phyloP scores from a whole-genome alignment of 306 rosid genomes.

The Quercus mongolica region DNA sequence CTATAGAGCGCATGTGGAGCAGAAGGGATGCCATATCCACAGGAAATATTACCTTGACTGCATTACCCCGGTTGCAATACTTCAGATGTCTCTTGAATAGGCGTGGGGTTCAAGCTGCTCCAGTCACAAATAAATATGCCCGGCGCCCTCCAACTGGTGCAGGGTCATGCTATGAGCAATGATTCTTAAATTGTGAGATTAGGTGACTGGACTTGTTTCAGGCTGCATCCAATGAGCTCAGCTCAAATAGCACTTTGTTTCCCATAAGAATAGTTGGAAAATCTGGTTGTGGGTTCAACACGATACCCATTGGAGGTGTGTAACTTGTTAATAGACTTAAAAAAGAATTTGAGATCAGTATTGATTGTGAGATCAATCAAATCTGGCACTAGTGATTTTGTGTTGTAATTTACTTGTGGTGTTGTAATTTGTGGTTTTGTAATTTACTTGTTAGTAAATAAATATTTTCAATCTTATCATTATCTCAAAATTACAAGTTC shows the following conservation, averaged over 20 bases:
- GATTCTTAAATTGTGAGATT: conserved; percentile 13
- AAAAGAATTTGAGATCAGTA: not conserved
- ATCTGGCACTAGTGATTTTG: not conserved
- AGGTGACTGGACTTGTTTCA: not conserved
- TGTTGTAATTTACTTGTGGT: not conserved
- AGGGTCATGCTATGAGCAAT: conserved; percentile 60
- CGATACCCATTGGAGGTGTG: no score
- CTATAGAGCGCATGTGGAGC: conserved; percentile 87
- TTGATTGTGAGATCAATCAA: not conserved
- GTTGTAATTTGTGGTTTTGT: not conserved
- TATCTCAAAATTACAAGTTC: not conserved
- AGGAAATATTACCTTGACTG: conserved; percentile 37
- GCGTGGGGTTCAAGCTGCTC: conserved; percentile 88
- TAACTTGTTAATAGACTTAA: no score
- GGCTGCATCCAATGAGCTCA: not conserved
- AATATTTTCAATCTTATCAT: not conserved
- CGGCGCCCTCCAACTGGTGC: conserved; percentile 61
- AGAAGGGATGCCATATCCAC: conserved; percentile 35
- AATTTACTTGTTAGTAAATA: not conserved
- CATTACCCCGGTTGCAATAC: conserved; percentile 60
- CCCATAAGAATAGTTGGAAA: no score
- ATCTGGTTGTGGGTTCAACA: no score
- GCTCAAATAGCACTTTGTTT: no score
- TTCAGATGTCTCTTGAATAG: conserved; percentile 81
- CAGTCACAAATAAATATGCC: conserved; percentile 60